Base-by-base conservation (phyloP, 108 stramenopile species). In the Pseudonitzschia multistriata region DNA sequence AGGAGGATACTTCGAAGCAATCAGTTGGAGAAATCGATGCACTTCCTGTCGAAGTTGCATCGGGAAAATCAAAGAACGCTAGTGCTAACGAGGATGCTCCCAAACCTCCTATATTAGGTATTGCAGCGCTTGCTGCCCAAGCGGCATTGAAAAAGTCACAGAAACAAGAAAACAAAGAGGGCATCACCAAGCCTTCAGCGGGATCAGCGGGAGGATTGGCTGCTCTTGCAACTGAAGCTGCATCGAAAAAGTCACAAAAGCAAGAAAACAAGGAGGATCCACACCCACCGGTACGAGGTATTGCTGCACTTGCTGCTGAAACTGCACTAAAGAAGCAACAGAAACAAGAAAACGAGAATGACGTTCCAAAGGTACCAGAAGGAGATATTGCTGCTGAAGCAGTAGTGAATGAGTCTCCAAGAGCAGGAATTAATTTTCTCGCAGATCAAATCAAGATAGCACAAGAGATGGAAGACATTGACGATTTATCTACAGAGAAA, bases 301-400 rank as follows among this genome's bases (percentile, higher is more conserved):
- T 79, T 60, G 78, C 72, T 30, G 78, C 78, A 21, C 50, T 49
- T 42, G 78, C 78, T 1, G 78, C 78, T 11, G 49, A 67, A 3
- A 72, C 77, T 37, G 68, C 0, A 35, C 22, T 57, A 34, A 69
- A 57, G 24, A 35, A 40, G 37, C 13, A 40, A 15, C 10, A 25
- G 17, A 19, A 49, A 24, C 17, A 0, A 5, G 14, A 27, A 8
- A 31, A 29, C 27, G 19, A n/a, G 7, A 31, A n/a, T 3, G 64
- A 56, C 5, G 0, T 3, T 64, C 24, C 29, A 7, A 17, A 15
- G 30, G 19, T 0, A 19, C 22, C 21, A 27, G 53, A 21, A 7
- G 66, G 37, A 25, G 74, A 55, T 3, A 35, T 48, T 34, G 57
- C 64, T 10, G 73, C 69, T n/a, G 39, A 42, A 21, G 73, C 73